Evolutionary conservation across 192 early-diverging fungal genomes (phyloP).

Genomic region (Coemansia sp.): DNA sequence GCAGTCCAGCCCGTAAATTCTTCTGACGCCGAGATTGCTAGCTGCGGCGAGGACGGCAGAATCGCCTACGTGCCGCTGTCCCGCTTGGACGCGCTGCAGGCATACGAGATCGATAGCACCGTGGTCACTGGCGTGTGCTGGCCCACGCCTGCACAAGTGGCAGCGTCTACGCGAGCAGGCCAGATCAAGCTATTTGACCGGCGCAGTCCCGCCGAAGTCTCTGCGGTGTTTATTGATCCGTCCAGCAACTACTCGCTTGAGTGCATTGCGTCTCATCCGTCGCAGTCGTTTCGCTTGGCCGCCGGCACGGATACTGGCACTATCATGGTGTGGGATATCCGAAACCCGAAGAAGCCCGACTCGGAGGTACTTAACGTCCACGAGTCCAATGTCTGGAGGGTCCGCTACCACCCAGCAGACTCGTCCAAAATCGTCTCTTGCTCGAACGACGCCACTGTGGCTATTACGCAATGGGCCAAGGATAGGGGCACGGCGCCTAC

Average conservation of each 20-base stretch:
- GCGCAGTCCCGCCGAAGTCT: constrained; percentile 19
- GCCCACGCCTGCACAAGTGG: constrained; percentile 43
- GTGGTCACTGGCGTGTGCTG: constrained; percentile 51
- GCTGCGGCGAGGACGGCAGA: constrained; percentile 54
- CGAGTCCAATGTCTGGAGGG: constrained; percentile 39
- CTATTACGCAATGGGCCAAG: constrained; percentile 41
- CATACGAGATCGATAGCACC: constrained; percentile 42
- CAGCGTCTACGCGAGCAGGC: constrained; percentile 41
- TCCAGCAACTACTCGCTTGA: constrained; percentile 27
- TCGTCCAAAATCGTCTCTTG: constrained; percentile 42
- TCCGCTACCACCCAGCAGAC: constrained; percentile 47
- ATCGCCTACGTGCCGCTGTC: constrained; percentile 21
- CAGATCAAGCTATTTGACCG: constrained; percentile 57
- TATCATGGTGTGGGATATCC: constrained; percentile 51
- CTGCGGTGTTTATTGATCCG: constrained; percentile 43
- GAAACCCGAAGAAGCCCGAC: constrained; percentile 32
- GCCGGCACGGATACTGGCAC: constrained; percentile 45
- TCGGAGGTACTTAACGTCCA: constrained; percentile 46
- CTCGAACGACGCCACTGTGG: constrained; percentile 54
- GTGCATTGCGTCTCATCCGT: constrained; percentile 49
- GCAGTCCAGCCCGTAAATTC: constrained; percentile 26
- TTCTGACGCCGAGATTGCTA: constrained; percentile 37
- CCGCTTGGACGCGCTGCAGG: constrained; percentile 32
- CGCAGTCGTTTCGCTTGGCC: constrained; percentile 53
- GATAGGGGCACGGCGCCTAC: not conserved